These are phyloP conservation scores for Aureoboletus auriporus DNA, from an alignment of 768 basidiomycete genomes.

Conservation along the genomic window DNA sequence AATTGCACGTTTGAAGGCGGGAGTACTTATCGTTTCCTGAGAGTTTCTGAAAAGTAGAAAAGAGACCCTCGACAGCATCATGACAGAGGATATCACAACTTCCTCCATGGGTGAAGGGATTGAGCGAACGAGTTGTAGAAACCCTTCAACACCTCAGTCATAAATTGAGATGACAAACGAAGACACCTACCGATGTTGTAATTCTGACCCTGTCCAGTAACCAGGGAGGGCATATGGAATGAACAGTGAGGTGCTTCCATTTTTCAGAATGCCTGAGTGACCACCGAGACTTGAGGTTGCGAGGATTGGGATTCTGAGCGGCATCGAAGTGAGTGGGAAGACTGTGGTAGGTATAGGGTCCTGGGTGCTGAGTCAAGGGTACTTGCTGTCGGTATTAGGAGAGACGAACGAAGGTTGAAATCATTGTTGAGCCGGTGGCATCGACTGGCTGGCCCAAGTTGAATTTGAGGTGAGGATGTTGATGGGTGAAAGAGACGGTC, in stretches of 20 bases:
- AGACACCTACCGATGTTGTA: constrained; percentile 50
- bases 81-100: constrained; percentile 62
- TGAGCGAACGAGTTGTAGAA: constrained; percentile 77
- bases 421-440: constrained; percentile 27
- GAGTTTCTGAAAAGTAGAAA: constrained; percentile 54
- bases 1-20: constrained; percentile 52
- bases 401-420: constrained; percentile 28
- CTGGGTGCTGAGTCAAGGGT: constrained; percentile 33
- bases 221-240: constrained; percentile 77
- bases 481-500: constrained; percentile 20
- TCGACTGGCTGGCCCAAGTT: constrained; percentile 32
- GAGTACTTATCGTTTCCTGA: constrained; percentile 44
- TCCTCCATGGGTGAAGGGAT: constrained; percentile 57
- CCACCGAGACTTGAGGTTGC: constrained; percentile 47
- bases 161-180: not conserved
- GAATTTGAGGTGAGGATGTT: constrained; percentile 32
- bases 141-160: constrained; percentile 39
- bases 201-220: constrained; percentile 60
- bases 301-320: constrained; percentile 39
- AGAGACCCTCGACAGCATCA: constrained; percentile 75
- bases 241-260: constrained; percentile 67
- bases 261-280: constrained; percentile 65
- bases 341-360: constrained; percentile 56
- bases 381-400: constrained; percentile 32
- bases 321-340: constrained; percentile 62